These are phyloP conservation scores for Monilinia vaccinii-corymbosi DNA, from an alignment of 2,329 filamentous ascomycete genomes.

Conservation along the genomic window DNA sequence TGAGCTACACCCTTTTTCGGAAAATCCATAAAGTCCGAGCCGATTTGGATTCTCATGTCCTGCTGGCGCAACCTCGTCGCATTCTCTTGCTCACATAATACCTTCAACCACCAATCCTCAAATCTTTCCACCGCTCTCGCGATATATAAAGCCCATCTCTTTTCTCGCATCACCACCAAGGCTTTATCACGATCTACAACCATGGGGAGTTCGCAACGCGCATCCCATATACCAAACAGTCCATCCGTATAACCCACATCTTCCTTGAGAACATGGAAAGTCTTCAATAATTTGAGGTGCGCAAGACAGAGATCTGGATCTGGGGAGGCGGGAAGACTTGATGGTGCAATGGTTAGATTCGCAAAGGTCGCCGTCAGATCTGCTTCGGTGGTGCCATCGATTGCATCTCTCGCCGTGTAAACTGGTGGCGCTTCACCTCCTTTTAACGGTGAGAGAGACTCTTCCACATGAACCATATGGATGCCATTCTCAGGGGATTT, in stretches of 20 bases:
- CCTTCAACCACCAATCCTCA: slow-evolving; percentile 49
- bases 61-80: slow-evolving; percentile 19
- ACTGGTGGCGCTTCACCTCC: slow-evolving; percentile 13
- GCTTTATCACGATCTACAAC: slow-evolving; percentile 29
- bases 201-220: slow-evolving; percentile 26
- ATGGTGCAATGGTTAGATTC: slow-evolving; percentile 30
- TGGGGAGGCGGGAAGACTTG: slow-evolving; percentile 28
- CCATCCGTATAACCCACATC: slow-evolving; percentile 57
- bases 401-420: slow-evolving; percentile 16
- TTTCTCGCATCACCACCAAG: slow-evolving; percentile 51
- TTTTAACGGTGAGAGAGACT: not conserved
- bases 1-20: slow-evolving; percentile 5
- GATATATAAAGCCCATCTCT: slow-evolving; percentile 63
- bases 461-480: not conserved
- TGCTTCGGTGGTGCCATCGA: slow-evolving; percentile 5
- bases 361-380: slow-evolving; percentile 31
- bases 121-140: slow-evolving; percentile 60
- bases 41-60: slow-evolving; percentile 14
- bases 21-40: slow-evolving; percentile 7
- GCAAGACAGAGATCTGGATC: slow-evolving; percentile 52
- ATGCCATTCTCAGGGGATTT: not conserved
- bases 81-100: slow-evolving; percentile 17
- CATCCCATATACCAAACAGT: slow-evolving; percentile 54
- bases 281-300: slow-evolving; percentile 64
- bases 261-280: slow-evolving; percentile 58